These are phyloP conservation scores for Delonix regia DNA, from an alignment of 306 rosid species.

Conservation along the genomic window DNA sequence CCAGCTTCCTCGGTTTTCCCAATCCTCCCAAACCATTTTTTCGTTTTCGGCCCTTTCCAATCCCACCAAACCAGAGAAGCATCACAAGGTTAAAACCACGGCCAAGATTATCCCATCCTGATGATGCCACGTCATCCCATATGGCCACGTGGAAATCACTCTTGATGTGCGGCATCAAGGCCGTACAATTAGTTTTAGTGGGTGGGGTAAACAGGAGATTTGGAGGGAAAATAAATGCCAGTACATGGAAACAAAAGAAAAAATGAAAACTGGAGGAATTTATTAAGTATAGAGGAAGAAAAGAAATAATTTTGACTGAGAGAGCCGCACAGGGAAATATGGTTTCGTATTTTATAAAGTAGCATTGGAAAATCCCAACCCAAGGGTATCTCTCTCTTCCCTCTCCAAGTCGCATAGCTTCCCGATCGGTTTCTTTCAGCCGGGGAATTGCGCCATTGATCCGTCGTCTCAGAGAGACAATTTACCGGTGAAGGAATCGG, in stretches of 20 bases:
- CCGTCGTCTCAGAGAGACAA: conserved; percentile 32
- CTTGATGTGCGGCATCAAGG: conserved; percentile 35
- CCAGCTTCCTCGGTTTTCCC: conserved; percentile 36
- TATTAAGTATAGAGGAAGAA: background rate
- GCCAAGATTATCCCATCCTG: conserved; percentile 39
- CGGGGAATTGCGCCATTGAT: conserved; percentile 46
- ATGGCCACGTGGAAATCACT: background rate
- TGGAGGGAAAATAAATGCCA: conserved; percentile 56
- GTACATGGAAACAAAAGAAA: too few species aligned
- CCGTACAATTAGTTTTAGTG: conserved; percentile 24
- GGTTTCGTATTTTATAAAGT: conserved; percentile 42
- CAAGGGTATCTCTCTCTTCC: background rate
- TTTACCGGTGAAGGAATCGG: conserved; percentile 35
- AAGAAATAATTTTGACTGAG: conserved; percentile 12
- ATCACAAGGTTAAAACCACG: conserved; percentile 16
- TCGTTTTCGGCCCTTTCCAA: too few species aligned
- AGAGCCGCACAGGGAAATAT: conserved; percentile 10
- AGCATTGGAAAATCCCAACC: conserved; percentile 35
- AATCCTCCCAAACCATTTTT: too few species aligned
- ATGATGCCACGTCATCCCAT: conserved; percentile 51
- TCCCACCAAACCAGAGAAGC: background rate
- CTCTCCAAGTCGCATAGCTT: conserved; percentile 8
- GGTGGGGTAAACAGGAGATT: conserved; percentile 20
- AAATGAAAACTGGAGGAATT: background rate
- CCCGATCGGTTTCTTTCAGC: conserved; percentile 42